Conservation (phyloP, 2,329 filamentous ascomycete species). For the Fusarium nanum region DNA sequence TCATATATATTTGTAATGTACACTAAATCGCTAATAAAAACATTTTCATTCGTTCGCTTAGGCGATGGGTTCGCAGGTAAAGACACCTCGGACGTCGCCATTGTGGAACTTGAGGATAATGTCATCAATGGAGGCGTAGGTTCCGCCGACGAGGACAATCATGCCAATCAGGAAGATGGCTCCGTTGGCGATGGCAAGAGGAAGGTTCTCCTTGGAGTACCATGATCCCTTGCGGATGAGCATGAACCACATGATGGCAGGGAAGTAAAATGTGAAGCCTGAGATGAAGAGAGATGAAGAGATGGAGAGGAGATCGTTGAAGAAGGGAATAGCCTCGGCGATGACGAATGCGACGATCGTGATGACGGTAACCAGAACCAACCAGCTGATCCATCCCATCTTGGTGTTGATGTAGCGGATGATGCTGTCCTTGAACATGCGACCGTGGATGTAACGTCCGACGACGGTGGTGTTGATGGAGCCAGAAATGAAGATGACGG, state of each 20-base stretch:
- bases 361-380: constrained; percentile 65
- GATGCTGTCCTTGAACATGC: constrained; percentile 57
- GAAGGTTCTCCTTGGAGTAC: constrained; percentile 48
- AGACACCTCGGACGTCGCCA: constrained; percentile 45
- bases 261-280: constrained; percentile 56
- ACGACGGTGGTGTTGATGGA: constrained; percentile 71
- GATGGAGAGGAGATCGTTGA: constrained; percentile 73
- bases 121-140: constrained; percentile 49
- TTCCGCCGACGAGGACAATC: constrained; percentile 50
- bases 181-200: constrained; percentile 43
- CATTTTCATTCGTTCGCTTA: constrained; percentile 29
- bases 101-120: constrained; percentile 45
- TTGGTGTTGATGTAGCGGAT: constrained; percentile 61
- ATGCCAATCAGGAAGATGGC: constrained; percentile 49
- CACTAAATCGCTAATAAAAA: constrained; percentile 27
- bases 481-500: constrained; percentile 80
- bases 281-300: constrained; percentile 64
- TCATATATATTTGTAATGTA: constrained; percentile 30
- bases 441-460: constrained; percentile 59
- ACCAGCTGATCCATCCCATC: constrained; percentile 66
- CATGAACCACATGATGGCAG: constrained; percentile 59
- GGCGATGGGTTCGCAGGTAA: constrained; percentile 47
- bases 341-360: constrained; percentile 77
- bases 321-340: constrained; percentile 78
- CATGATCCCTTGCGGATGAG: constrained; percentile 51